Conservation (phyloP, 2,329 filamentous ascomycete species). For the Xylaria sp. region DNA sequence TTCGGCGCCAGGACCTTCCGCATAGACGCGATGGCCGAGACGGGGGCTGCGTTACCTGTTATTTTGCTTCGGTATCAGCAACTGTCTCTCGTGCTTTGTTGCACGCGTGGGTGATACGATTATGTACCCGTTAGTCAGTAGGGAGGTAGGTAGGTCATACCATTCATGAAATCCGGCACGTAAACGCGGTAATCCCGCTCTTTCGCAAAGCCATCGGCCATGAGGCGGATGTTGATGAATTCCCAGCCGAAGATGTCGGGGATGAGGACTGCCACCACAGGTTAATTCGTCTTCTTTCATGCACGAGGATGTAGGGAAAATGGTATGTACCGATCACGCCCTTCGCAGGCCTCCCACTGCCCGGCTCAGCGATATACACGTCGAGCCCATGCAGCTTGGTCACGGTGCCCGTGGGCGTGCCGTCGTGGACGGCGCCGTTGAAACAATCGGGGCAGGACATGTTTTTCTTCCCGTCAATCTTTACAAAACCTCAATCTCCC, state of each 20-base stretch:
- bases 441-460: slow-evolving; percentile 37
- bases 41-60: slow-evolving; percentile 26
- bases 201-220: slow-evolving; percentile 51
- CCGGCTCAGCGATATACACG: slow-evolving; percentile 42
- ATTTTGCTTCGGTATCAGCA: neutral
- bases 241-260: slow-evolving; percentile 53
- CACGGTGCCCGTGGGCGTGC: slow-evolving; percentile 40
- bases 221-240: slow-evolving; percentile 47
- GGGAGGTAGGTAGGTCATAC: slow-evolving; percentile 18
- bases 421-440: slow-evolving; percentile 41
- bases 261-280: slow-evolving; percentile 39
- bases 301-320: too few species aligned
- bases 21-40: slow-evolving; percentile 30
- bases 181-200: slow-evolving; percentile 47
- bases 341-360: slow-evolving; percentile 34
- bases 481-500: too few species aligned
- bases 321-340: slow-evolving; percentile 39
- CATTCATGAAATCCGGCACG: slow-evolving; percentile 52
- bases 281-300: neutral
- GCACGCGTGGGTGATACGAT: neutral
- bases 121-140: too few species aligned
- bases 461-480: too few species aligned
- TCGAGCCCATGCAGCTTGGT: slow-evolving; percentile 44
- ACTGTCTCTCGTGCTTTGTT: neutral
- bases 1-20: slow-evolving; percentile 22